A percentile compares a stretch with the other conserved stretches of the same genome.
phyloP scores from a whole-genome alignment of 2,329 filamentous ascomycete genomes.

The Exophiala sp. region DNA sequence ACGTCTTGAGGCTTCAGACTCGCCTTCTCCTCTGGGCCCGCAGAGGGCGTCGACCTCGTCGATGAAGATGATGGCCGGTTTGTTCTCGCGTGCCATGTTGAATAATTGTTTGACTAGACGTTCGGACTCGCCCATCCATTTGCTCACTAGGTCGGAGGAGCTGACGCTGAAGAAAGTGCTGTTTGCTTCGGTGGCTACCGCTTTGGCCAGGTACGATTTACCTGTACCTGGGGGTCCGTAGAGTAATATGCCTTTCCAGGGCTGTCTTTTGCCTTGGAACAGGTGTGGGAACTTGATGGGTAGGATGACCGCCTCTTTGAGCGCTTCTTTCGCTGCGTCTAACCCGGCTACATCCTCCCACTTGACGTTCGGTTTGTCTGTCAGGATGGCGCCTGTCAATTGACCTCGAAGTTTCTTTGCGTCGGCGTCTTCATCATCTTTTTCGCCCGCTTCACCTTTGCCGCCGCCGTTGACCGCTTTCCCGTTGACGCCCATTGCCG shows the following conservation, averaged over 20 bases:
- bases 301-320: constrained; percentile 96
- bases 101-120: constrained; percentile 94
- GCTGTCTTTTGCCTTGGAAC: constrained; percentile 92
- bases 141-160: constrained; percentile 94
- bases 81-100: constrained; percentile 96
- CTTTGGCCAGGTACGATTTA: constrained; percentile 96
- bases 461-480: constrained; percentile 49
- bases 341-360: constrained; percentile 98
- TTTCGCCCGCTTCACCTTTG: constrained; percentile 59
- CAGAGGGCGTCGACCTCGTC: constrained; percentile 97
- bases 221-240: constrained; percentile 96
- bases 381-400: constrained; percentile 84
- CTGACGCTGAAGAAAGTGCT: constrained; percentile 99
- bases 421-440: constrained; percentile 76
- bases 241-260: constrained; percentile 95
- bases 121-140: constrained; percentile 99
- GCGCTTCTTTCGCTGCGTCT: constrained; percentile 88
- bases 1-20: constrained; percentile 92
- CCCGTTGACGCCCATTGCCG: constrained; percentile 51
- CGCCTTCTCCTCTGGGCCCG: constrained; percentile 86
- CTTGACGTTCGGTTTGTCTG: constrained; percentile 91
- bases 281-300: constrained; percentile 98
- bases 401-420: constrained; percentile 93
- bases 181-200: constrained; percentile 96
- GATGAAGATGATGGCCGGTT: constrained; percentile 97